Percentiles rank a stretch among this genome's conserved stretches.
Evolutionary conservation across 192 early-diverging fungal species (phyloP).

Genomic region (Blastocladiella britannica): DNA sequence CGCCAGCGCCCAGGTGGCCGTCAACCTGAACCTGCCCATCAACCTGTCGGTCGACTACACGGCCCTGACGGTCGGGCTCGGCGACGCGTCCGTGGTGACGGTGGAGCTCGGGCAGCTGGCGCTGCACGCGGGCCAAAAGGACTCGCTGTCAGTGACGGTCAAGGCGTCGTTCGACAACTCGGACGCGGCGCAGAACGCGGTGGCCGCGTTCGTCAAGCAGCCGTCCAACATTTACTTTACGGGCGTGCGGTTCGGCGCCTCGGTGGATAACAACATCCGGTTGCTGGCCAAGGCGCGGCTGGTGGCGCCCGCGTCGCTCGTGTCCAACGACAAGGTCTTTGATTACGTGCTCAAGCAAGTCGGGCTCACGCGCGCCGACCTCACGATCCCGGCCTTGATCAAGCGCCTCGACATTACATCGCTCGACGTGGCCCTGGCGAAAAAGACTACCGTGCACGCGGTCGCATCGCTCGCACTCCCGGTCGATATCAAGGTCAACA

Average conservation of each 20-base stretch:
- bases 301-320: background rate
- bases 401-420: background rate
- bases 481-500: background rate
- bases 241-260: background rate
- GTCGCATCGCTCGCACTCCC: background rate
- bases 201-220: background rate
- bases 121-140: background rate
- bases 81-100: background rate
- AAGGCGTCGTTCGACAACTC: background rate
- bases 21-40: background rate
- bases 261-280: background rate
- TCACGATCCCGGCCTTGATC: background rate
- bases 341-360: background rate
- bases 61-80: background rate
- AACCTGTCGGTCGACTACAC: background rate
- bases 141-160: background rate
- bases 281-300: background rate
- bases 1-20: background rate
- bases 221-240: background rate
- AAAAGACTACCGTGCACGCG: background rate
- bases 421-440: background rate
- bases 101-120: background rate
- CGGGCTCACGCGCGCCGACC: background rate
- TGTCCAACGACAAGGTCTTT: background rate
- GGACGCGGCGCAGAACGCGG: background rate